Percentiles rank a stretch among this genome's conserved stretches.
phyloP scores from a whole-genome alignment of 2,329 filamentous ascomycete genomes.

The Pyrenochaeta sp. region DNA sequence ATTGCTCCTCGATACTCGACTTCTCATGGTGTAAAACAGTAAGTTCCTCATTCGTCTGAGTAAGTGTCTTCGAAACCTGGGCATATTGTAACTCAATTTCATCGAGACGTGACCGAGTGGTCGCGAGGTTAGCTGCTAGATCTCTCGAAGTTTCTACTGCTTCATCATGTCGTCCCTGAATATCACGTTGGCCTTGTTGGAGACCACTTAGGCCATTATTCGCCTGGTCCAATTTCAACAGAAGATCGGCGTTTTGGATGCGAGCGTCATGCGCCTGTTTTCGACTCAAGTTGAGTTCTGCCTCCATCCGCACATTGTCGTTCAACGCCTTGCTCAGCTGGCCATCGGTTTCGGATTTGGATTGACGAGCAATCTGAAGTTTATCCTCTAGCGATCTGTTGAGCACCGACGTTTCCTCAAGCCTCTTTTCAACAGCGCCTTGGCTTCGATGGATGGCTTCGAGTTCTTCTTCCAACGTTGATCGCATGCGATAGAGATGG shows the following conservation, averaged over 20 bases:
- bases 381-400: slow-evolving; percentile 29
- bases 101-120: slow-evolving; percentile 12
- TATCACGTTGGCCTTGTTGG: slow-evolving; percentile 17
- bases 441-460: slow-evolving; percentile 20
- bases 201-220: slow-evolving; percentile 21
- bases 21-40: slow-evolving; percentile 19
- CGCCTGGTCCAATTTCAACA: slow-evolving; percentile 11
- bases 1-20: slow-evolving; percentile 14
- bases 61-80: slow-evolving; percentile 7
- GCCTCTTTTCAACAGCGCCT: slow-evolving; percentile 18
- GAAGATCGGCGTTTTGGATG: too few relatives aligned
- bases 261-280: too few relatives aligned
- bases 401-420: slow-evolving; percentile 16
- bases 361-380: slow-evolving; percentile 18
- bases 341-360: slow-evolving; percentile 9
- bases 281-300: slow-evolving; percentile 18
- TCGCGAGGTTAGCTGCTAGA: slow-evolving; percentile 16
- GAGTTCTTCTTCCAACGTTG: slow-evolving; percentile 26
- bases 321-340: slow-evolving; percentile 12
- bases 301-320: slow-evolving; percentile 19
- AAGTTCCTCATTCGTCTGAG: slow-evolving; percentile 12
- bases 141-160: slow-evolving; percentile 1
- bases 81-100: slow-evolving; percentile 15
- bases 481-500: slow-evolving; percentile 15
- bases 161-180: slow-evolving; percentile 16